Conservation (phyloP, 2,329 filamentous ascomycete species). For the Aspergillus brunneoviolaceus region DNA sequence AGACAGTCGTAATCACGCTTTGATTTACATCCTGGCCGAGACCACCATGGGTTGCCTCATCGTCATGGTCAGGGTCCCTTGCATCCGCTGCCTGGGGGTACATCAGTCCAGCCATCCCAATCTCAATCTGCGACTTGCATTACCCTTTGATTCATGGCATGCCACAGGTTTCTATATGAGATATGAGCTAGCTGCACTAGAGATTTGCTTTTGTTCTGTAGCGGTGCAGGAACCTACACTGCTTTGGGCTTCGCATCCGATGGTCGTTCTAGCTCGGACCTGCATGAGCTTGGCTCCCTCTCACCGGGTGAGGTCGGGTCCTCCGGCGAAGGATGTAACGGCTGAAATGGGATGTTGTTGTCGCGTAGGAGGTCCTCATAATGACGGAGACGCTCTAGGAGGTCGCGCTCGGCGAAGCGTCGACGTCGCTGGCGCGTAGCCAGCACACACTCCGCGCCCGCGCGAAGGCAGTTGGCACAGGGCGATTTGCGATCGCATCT, state of each 20-base stretch:
- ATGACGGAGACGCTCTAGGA: slow-evolving; percentile 66
- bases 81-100: slow-evolving; percentile 19
- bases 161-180: slow-evolving; percentile 47
- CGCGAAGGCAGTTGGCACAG: slow-evolving; percentile 67
- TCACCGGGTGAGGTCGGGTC: not conserved
- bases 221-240: slow-evolving; percentile 4
- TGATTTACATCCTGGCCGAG: slow-evolving; percentile 33
- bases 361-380: slow-evolving; percentile 67
- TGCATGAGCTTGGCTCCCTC: not conserved
- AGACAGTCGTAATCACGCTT: slow-evolving; percentile 45
- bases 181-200: slow-evolving; percentile 18
- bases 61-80: slow-evolving; percentile 21
- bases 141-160: slow-evolving; percentile 48
- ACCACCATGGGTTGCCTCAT: slow-evolving; percentile 19
- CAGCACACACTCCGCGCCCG: slow-evolving; percentile 56
- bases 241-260: not conserved
- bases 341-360: slow-evolving; percentile 68
- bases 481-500: slow-evolving; percentile 72
- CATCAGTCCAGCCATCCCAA: not conserved
- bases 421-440: slow-evolving; percentile 55
- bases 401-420: slow-evolving; percentile 67
- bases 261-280: not conserved
- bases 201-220: slow-evolving; percentile 15
- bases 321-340: slow-evolving; percentile 45
- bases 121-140: not conserved